Percentiles rank a stretch among this genome's conserved stretches.
These are phyloP conservation scores for Trametes sanguinea DNA, from an alignment of 768 basidiomycete genomes.

Conservation along the genomic window DNA sequence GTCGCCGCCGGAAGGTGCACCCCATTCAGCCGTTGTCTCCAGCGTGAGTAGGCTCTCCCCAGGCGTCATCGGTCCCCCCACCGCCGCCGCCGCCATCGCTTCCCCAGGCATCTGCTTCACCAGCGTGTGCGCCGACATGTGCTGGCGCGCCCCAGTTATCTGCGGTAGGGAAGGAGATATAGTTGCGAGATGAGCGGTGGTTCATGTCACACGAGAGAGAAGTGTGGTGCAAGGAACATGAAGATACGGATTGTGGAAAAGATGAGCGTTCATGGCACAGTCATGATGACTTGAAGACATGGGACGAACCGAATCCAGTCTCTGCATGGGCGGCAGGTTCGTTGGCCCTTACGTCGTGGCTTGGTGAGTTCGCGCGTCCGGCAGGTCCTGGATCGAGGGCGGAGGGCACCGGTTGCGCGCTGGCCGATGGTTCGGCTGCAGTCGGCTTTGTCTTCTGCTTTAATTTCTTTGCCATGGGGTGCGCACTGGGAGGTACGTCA, in stretches of 20 bases:
- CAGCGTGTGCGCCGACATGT: neutral
- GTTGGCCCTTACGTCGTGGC: constrained; percentile 12
- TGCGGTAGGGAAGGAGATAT: constrained; percentile 16
- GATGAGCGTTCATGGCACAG: neutral
- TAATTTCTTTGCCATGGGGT: constrained; percentile 21
- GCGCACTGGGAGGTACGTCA: constrained; percentile 4
- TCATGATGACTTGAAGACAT: neutral
- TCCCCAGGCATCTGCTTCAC: neutral
- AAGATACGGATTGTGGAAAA: neutral
- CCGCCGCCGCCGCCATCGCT: neutral
- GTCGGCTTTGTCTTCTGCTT: constrained; percentile 15
- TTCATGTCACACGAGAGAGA: constrained; percentile 7
- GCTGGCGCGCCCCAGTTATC: constrained; percentile 7
- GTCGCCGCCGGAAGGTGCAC: constrained; percentile 2
- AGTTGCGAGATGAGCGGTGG: constrained; percentile 6
- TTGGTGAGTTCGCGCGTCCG: constrained; percentile 11
- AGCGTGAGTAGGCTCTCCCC: constrained; percentile 2
- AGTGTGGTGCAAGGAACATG: neutral
- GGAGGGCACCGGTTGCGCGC: neutral
- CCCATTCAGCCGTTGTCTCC: constrained; percentile 4
- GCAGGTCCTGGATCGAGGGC: neutral
- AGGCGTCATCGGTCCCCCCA: neutral
- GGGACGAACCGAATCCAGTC: constrained; percentile 14
- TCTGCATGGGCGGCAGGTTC: constrained; percentile 8
- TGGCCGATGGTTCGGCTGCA: constrained; percentile 11